A percentile compares a stretch with the other conserved stretches of the same genome.
Evolutionary conservation across 306 rosid species (phyloP).

Genomic region (Leucaena leucocephala): DNA sequence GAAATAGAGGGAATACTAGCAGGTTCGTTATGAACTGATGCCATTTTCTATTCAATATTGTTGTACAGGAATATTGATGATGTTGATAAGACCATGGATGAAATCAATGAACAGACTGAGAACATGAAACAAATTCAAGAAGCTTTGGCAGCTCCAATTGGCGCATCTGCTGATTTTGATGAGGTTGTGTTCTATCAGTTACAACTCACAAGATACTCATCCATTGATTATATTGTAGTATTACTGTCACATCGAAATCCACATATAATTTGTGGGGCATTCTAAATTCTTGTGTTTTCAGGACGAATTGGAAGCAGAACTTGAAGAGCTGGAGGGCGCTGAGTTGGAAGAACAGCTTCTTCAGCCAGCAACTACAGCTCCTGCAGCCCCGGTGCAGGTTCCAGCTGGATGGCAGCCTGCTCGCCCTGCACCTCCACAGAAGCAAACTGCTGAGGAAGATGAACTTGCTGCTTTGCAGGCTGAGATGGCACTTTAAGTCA

Average conservation of each 20-base stretch:
- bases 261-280: conserved; percentile 14
- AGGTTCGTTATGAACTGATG: conserved; percentile 1
- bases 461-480: conserved; percentile 97
- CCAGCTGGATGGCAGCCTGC: conserved; percentile 75
- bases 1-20: not conserved
- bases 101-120: conserved; percentile 95
- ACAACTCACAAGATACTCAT: not conserved
- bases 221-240: not conserved
- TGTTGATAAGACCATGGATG: conserved; percentile 99
- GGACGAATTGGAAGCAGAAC: conserved; percentile 98
- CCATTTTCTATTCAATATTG: conserved; percentile 29
- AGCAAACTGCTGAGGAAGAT: conserved; percentile 85
- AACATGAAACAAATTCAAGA: conserved; percentile 98
- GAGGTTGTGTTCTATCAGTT: conserved; percentile 55
- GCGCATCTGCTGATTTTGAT: conserved; percentile 86
- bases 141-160: conserved; percentile 89
- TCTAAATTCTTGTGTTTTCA: conserved; percentile 42
- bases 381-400: conserved; percentile 78
- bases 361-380: conserved; percentile 92
- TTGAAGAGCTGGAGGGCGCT: conserved; percentile 96
- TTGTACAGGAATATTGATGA: conserved; percentile 85
- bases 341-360: conserved; percentile 98
- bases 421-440: conserved; percentile 62
- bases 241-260: conserved; percentile 23
- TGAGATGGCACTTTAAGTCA: conserved; percentile 93